Conservation (phyloP, 345 rosid species). For the Bruguiera gymnorhiza region DNA sequence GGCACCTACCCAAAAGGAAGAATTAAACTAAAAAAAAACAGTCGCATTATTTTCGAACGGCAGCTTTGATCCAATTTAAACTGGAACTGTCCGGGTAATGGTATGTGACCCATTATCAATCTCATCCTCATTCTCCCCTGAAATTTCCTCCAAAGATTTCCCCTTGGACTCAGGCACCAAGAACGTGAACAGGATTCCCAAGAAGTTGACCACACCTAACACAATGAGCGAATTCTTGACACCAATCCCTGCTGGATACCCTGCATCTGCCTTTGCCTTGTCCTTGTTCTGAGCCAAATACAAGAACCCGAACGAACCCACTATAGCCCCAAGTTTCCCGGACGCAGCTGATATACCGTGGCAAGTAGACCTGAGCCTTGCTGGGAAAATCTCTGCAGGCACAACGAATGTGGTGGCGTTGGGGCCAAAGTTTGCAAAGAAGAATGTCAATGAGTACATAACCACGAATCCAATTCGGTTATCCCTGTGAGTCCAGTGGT, state of each 20-base stretch:
- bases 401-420: slow-evolving; percentile 20
- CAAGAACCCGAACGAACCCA: slow-evolving; percentile 10
- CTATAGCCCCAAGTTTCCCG: slow-evolving; percentile 15
- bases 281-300: neutral
- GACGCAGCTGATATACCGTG: slow-evolving; percentile 16
- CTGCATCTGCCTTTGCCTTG: neutral
- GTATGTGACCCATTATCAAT: neutral
- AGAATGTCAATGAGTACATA: too few relatives aligned
- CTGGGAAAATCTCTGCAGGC: slow-evolving; percentile 23
- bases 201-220: neutral
- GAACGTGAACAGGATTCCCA: neutral
- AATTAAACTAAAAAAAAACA: neutral
- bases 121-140: neutral
- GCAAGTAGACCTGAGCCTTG: slow-evolving; percentile 20
- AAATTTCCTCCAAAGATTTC: neutral
- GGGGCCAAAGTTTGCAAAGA: slow-evolving; percentile 20
- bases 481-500: too few relatives aligned
- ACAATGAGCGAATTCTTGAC: slow-evolving; percentile 1
- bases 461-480: too few relatives aligned
- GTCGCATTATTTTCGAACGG: neutral
- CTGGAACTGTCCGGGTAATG: neutral
- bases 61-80: neutral
- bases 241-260: neutral
- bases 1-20: neutral
- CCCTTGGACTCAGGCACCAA: neutral